These are phyloP conservation scores for Puccinia hordei DNA, from an alignment of 1,284 basidiomycete genomes.

Conservation along the genomic window DNA sequence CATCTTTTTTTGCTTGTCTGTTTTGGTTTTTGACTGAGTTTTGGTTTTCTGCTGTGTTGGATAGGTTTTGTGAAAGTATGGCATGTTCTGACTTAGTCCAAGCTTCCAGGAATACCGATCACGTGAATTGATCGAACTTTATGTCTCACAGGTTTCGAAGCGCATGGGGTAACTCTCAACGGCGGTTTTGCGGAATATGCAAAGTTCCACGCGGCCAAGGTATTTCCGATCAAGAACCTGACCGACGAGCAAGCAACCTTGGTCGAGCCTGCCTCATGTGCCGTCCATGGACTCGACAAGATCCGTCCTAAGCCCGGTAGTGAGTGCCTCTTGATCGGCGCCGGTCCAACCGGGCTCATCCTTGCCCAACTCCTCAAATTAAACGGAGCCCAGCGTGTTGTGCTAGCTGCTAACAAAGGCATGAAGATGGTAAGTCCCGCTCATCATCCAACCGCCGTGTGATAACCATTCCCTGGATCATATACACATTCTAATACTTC, in stretches of 20 bases:
- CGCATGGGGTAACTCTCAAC: constrained; percentile 72
- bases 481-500: not conserved
- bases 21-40: no score
- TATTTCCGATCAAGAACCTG: constrained; percentile 80
- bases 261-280: constrained; percentile 77
- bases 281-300: constrained; percentile 83
- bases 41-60: no score
- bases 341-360: constrained; percentile 78
- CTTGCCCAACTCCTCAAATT: constrained; percentile 80
- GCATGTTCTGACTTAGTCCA: not conserved
- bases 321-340: constrained; percentile 72
- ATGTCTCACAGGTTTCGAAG: constrained; percentile 69
- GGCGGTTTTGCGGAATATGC: constrained; percentile 83
- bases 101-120: not conserved
- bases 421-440: constrained; percentile 68
- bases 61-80: constrained; percentile 49
- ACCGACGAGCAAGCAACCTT: constrained; percentile 83
- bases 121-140: not conserved
- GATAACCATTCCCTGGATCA: not conserved
- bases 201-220: constrained; percentile 65
- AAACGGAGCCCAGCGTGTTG: constrained; percentile 74
- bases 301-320: constrained; percentile 74
- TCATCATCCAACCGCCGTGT: not conserved
- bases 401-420: constrained; percentile 79
- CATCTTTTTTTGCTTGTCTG: no score